A percentile compares a stretch with the other conserved stretches of the same genome.
These are phyloP conservation scores for Pleurotus citrinopileatus DNA, from an alignment of 768 basidiomycete species.

Conservation along the genomic window DNA sequence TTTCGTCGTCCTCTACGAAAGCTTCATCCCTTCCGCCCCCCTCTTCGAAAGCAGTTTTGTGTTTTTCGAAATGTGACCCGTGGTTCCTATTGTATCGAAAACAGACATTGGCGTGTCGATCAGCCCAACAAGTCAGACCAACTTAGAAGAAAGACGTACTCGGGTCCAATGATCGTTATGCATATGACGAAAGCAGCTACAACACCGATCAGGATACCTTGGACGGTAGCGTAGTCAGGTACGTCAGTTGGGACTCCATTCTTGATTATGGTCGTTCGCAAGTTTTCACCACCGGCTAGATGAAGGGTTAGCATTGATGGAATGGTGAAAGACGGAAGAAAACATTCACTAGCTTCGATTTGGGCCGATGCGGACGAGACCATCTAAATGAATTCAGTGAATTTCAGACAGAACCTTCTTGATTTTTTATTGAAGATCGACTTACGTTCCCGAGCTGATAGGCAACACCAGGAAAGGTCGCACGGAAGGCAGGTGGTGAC, in stretches of 20 bases:
- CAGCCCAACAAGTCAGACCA: background rate
- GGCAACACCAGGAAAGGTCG: constrained; percentile 82
- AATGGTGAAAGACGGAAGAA: background rate
- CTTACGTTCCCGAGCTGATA: constrained; percentile 78
- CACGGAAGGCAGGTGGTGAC: constrained; percentile 86
- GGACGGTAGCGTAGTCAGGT: constrained; percentile 69
- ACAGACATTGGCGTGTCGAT: background rate
- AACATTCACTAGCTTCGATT: constrained; percentile 67
- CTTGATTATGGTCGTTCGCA: constrained; percentile 46
- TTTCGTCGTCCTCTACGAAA: constrained; percentile 23
- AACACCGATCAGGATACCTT: constrained; percentile 85
- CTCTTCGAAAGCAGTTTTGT: constrained; percentile 75
- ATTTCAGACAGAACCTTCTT: background rate
- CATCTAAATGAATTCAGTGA: constrained; percentile 32
- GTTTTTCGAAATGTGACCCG: constrained; percentile 80
- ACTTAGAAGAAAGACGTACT: constrained; percentile 38
- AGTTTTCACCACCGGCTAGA: constrained; percentile 59
- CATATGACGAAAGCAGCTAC: constrained; percentile 77
- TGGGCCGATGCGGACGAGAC: constrained; percentile 73
- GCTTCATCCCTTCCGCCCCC: constrained; percentile 56
- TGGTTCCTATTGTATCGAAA: constrained; percentile 46
- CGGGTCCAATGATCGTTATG: constrained; percentile 75
- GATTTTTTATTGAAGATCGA: constrained; percentile 15
- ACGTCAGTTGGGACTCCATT: constrained; percentile 41
- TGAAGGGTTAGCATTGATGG: constrained; percentile 5